Percentiles rank a stretch among this genome's conserved stretches.
These are phyloP conservation scores for Malassezia brasiliensis DNA, from an alignment of 1,284 basidiomycete genomes.

Conservation along the genomic window DNA sequence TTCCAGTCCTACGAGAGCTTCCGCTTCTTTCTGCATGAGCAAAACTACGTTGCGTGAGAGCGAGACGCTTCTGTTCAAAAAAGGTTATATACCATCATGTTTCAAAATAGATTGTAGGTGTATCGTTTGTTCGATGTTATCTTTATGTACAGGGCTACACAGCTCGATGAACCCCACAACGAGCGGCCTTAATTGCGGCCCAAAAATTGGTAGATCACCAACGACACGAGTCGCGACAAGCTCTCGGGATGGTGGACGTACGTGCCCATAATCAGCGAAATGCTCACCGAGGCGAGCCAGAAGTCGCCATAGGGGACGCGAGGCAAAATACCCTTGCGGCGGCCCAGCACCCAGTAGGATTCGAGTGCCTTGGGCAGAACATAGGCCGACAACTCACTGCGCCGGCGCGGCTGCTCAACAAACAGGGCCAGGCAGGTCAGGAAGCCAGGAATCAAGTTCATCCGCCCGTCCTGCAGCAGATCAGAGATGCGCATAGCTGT, in stretches of 20 bases:
- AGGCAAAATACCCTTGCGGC: constrained; percentile 68
- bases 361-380: constrained; percentile 70
- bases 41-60: background rate
- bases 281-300: constrained; percentile 61
- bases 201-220: constrained; percentile 67
- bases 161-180: too few species aligned
- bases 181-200: constrained; percentile 27
- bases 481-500: background rate
- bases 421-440: constrained; percentile 68
- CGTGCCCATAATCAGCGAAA: constrained; percentile 83
- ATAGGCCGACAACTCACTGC: constrained; percentile 85
- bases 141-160: too few species aligned
- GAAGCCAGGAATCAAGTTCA: constrained; percentile 62
- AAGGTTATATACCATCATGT: too few species aligned
- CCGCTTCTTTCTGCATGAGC: constrained; percentile 41
- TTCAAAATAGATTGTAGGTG: too few species aligned
- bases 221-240: constrained; percentile 72
- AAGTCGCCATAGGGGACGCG: constrained; percentile 59
- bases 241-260: constrained; percentile 77
- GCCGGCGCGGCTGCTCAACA: constrained; percentile 70
- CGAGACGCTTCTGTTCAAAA: too few species aligned
- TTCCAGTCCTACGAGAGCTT: constrained; percentile 45
- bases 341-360: constrained; percentile 64
- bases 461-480: constrained; percentile 49
- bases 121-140: too few species aligned